Conservation (phyloP, 306 rosid genomes). For the Prunus fruticosa region DNA sequence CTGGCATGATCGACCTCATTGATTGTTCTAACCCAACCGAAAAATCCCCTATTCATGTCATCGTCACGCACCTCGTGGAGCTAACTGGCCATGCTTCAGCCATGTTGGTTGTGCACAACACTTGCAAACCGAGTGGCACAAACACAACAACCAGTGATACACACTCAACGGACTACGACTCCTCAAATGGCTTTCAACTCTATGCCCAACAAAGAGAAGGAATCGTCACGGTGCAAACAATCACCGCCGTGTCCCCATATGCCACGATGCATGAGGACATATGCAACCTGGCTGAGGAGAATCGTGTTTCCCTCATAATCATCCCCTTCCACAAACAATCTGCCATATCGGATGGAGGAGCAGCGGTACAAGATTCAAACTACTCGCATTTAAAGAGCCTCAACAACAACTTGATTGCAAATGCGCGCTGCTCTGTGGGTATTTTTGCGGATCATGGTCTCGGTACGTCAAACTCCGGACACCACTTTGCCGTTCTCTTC, state of each 20-base stretch:
- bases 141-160: neutral
- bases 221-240: constrained; percentile 26
- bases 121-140: neutral
- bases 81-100: constrained; percentile 39
- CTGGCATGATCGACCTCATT: constrained; percentile 38
- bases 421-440: constrained; percentile 36
- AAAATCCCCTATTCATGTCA: constrained; percentile 28
- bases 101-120: constrained; percentile 46
- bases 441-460: constrained; percentile 43
- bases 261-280: constrained; percentile 38
- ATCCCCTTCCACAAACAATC: constrained; percentile 36
- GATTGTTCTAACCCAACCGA: constrained; percentile 34
- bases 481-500: constrained; percentile 30
- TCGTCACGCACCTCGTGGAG: constrained; percentile 39
- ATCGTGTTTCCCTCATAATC: constrained; percentile 25
- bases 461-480: neutral
- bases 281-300: constrained; percentile 47
- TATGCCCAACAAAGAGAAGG: constrained; percentile 16
- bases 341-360: constrained; percentile 26
- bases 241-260: constrained; percentile 45
- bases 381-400: constrained; percentile 1
- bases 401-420: constrained; percentile 30
- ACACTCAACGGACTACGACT: too few relatives aligned
- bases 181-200: constrained; percentile 12
- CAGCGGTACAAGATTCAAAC: neutral